Percentiles rank a stretch among this genome's conserved stretches.
These are phyloP conservation scores for Kuraishia molischiana DNA, from an alignment of 805 yeast genomes.

Conservation along the genomic window DNA sequence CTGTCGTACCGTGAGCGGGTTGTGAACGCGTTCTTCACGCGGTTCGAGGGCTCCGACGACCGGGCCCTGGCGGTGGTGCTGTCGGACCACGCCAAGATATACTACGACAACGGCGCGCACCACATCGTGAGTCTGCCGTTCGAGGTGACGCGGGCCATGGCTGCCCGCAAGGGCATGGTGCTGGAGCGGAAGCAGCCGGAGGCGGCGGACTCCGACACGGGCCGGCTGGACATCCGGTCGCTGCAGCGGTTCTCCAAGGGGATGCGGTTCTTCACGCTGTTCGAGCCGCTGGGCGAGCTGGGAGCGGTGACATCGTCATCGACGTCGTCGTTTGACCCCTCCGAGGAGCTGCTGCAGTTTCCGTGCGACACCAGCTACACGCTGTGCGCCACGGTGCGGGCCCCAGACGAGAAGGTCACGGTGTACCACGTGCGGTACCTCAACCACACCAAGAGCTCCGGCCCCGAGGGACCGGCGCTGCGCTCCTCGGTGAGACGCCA, in stretches of 20 bases:
- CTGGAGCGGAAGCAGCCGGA: conserved; percentile 31
- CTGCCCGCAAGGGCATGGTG: conserved; percentile 60
- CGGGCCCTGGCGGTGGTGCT: conserved; percentile 52
- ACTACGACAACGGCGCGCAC: conserved; percentile 48
- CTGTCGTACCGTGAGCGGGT: conserved; percentile 42
- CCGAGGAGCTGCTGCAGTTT: conserved; percentile 47
- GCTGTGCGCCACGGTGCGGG: conserved; percentile 48
- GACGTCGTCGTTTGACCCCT: conserved; percentile 48
- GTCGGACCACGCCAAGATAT: conserved; percentile 50
- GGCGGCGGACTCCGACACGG: background rate
- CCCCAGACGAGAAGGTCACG: conserved; percentile 30
- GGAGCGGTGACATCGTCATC: conserved; percentile 67
- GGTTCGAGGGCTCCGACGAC: conserved; percentile 24
- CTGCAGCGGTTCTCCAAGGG: background rate
- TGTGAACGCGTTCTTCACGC: conserved; percentile 51
- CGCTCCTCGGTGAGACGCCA: background rate
- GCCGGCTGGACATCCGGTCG: background rate
- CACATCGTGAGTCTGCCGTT: conserved; percentile 65
- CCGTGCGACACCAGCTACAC: conserved; percentile 32
- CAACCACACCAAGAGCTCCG: conserved; percentile 7
- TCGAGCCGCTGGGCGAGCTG: conserved; percentile 68
- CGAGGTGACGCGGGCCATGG: conserved; percentile 44
- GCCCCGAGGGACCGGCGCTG: background rate
- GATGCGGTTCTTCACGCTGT: conserved; percentile 16
- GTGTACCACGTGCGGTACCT: conserved; percentile 49